Conservation (phyloP, 345 rosid species). For the Schrenkiella parvula region DNA sequence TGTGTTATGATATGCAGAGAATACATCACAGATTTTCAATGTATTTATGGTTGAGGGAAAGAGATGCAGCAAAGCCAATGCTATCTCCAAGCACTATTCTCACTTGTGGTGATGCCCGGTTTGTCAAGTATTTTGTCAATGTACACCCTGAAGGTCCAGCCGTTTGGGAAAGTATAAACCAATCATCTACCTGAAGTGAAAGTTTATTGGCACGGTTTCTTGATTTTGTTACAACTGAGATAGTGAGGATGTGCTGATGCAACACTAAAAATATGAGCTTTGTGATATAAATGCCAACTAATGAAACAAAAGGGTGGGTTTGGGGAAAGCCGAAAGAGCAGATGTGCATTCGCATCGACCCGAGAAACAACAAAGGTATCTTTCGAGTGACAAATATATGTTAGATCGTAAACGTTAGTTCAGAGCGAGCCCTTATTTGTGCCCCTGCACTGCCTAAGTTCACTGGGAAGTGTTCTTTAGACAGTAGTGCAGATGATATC, state of each 20-base stretch:
- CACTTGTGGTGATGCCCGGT: conserved; percentile 68
- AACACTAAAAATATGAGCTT: neutral
- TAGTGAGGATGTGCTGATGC: neutral
- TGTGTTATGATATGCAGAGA: conserved; percentile 59
- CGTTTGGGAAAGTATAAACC: conserved; percentile 64
- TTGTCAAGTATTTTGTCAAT: conserved; percentile 60
- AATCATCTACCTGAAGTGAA: conserved; percentile 27
- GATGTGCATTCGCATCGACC: neutral
- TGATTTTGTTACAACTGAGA: neutral
- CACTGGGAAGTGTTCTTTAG: neutral
- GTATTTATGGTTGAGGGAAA: conserved; percentile 55
- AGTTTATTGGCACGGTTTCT: neutral
- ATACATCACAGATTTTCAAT: conserved; percentile 54
- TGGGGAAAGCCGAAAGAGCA: conserved; percentile 1
- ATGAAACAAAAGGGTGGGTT: neutral
- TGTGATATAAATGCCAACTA: neutral
- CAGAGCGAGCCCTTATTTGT: neutral
- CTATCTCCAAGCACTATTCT: conserved; percentile 64
- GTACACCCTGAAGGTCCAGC: conserved; percentile 75
- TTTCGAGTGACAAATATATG: neutral
- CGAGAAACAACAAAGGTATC: neutral
- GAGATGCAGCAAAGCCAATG: conserved; percentile 46
- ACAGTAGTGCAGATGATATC: neutral
- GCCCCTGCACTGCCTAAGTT: neutral
- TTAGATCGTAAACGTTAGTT: neutral